These are phyloP conservation scores for Jatropha multifida DNA, from an alignment of 441 rosid species.

Conservation along the genomic window DNA sequence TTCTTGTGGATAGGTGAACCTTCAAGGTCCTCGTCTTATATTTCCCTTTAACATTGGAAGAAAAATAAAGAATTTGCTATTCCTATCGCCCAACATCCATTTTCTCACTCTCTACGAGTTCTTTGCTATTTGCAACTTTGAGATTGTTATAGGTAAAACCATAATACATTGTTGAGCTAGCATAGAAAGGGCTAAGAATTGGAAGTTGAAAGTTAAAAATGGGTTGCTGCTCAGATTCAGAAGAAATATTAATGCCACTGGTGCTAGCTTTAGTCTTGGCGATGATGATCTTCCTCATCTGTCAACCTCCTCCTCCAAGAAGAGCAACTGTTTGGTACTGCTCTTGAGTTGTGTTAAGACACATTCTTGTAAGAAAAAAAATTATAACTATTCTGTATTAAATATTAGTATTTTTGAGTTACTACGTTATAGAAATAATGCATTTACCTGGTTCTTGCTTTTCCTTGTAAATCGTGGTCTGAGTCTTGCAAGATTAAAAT, in stretches of 20 bases:
- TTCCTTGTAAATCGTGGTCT: no score
- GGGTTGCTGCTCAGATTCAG: constrained; percentile 28
- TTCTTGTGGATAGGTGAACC: constrained; percentile 11
- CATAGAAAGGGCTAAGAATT: not conserved
- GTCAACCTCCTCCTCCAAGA: constrained; percentile 29
- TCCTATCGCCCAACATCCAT: not conserved
- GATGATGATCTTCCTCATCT: constrained; percentile 26
- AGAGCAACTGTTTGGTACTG: constrained; percentile 30
- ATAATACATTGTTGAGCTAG: no score
- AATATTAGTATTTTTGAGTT: no score
- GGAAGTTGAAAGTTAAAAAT: constrained; percentile 19
- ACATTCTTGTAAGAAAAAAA: no score
- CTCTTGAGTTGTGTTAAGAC: not conserved
- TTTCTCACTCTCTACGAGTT: not conserved
- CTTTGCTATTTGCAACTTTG: not conserved
- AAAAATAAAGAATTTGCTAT: not conserved
- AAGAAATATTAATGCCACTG: constrained; percentile 23
- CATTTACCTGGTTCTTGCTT: no score
- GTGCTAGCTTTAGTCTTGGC: constrained; percentile 28
- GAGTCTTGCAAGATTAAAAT: no score
- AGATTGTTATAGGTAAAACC: not conserved
- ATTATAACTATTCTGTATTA: no score
- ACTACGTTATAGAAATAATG: no score
- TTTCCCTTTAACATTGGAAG: not conserved
- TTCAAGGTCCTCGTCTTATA: constrained; percentile 3